Conservation (phyloP, 164 flowering plant species). For the Tetrastigma voinierianum region DNA sequence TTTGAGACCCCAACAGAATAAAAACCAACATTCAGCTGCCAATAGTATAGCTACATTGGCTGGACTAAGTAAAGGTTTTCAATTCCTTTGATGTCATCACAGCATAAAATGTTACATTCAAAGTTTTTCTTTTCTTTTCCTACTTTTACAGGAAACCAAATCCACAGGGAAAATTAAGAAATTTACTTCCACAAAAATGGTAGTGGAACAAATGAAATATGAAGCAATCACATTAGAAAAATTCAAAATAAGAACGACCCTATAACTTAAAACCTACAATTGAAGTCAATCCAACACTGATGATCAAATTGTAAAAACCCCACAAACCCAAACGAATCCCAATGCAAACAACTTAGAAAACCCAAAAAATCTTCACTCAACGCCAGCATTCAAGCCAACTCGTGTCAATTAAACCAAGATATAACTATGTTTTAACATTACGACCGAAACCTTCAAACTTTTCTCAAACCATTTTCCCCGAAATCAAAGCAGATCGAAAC, state of each 20-base stretch:
- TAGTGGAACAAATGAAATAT: neutral
- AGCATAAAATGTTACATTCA: too few species aligned
- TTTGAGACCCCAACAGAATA: too few species aligned
- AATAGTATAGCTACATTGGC: too few species aligned
- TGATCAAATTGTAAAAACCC: neutral
- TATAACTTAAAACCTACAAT: neutral
- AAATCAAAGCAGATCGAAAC: conserved; percentile 7
- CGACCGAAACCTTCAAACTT: neutral
- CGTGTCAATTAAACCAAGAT: too few species aligned
- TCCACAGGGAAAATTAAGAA: neutral
- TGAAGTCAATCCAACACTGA: neutral
- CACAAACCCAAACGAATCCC: neutral
- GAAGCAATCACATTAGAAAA: neutral
- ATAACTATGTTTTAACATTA: too few species aligned
- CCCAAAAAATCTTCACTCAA: too few species aligned
- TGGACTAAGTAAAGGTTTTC: too few species aligned
- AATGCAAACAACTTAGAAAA: neutral
- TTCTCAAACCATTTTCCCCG: neutral
- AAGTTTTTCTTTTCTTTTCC: neutral
- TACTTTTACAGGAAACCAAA: neutral
- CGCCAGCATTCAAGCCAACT: neutral
- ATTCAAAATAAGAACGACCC: neutral
- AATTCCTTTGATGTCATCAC: too few species aligned
- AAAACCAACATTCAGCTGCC: too few species aligned
- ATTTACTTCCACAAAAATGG: neutral